Base-by-base conservation (phyloP, 75 land plant species). In the Adiantum capillusveneris region DNA sequence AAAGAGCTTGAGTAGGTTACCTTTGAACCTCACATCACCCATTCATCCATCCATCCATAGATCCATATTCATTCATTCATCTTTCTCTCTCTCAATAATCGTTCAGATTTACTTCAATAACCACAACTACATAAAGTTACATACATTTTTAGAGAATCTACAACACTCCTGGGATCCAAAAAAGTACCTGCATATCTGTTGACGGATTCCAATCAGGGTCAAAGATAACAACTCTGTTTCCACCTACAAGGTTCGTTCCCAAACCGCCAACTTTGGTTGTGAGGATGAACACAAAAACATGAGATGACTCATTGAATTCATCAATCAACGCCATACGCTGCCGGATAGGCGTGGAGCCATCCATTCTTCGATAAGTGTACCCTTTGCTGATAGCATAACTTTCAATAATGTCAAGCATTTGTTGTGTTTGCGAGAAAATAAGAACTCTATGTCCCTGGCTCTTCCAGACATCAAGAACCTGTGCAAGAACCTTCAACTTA, bases 121-220 rank as follows among this genome's bases (percentile, higher is more conserved):
- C n/a, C n/a, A n/a, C n/a, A n/a, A n/a, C n/a, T n/a, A n/a, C n/a
- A n/a, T n/a, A n/a, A n/a, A n/a, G n/a, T n/a, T n/a, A n/a, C 13
- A 26, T 52, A 25, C 29, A 29, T 46, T 29, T 14, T 42, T 25
- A 45, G 36, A 17, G 44, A 53, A n/a, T n/a, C n/a, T n/a, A n/a
- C n/a, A n/a, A n/a, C n/a, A n/a, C n/a, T n/a, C n/a, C n/a, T n/a
- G n/a, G n/a, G n/a, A n/a, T n/a, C n/a, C n/a, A n/a, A n/a, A n/a
- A 34, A 9, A 34, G 9, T 76, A 92, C 97, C 97, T 92, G 97
- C 81, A 85, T 85, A 52, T 93, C 98, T 29, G 95, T 93, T 45
- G 98, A 93, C n/a, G 98, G 98, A 63, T 93, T 93, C 95, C 98
- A 93, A 65, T 93, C 98, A 67, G 98, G 98, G 60, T 93, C 98